Conservation (phyloP, 176 grass and related monocot genomes). For the Tuctoria greenei region DNA sequence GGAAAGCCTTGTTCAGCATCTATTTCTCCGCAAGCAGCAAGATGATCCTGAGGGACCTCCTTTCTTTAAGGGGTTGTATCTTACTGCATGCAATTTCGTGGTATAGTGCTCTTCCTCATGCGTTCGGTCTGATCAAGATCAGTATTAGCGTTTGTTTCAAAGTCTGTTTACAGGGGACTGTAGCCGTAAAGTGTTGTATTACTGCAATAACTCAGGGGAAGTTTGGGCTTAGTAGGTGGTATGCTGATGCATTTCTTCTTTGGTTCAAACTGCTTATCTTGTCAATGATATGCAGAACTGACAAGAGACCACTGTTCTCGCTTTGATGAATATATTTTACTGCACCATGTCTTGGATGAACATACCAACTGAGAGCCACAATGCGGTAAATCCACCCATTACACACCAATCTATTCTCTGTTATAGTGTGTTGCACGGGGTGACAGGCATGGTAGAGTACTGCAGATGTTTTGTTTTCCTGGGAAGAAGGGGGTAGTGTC, state of each 20-base stretch:
- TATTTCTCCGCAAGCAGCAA: background rate
- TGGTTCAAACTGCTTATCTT: background rate
- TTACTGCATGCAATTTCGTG: background rate
- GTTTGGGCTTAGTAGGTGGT: background rate
- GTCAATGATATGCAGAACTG: too few species aligned
- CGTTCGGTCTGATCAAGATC: background rate
- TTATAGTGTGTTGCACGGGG: background rate
- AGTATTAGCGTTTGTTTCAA: background rate
- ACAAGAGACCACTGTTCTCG: background rate
- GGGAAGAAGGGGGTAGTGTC: too few species aligned
- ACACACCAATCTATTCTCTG: too few species aligned
- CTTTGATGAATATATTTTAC: background rate
- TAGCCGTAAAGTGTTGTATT: background rate
- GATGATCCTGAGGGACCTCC: background rate
- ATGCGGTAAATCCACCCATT: too few species aligned
- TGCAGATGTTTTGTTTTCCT: too few species aligned
- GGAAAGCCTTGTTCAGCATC: conserved; percentile 14
- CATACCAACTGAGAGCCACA: too few species aligned
- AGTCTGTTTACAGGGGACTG: background rate
- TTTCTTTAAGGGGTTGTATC: background rate
- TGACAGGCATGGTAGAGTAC: too few species aligned
- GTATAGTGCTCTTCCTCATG: background rate
- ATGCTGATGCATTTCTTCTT: background rate
- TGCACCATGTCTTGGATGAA: background rate
- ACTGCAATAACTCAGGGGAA: background rate